Evolutionary conservation across 139 green algal species (phyloP), one percentile per base, ranked within the genome.

Genomic region (Closterium sp.): DNA sequence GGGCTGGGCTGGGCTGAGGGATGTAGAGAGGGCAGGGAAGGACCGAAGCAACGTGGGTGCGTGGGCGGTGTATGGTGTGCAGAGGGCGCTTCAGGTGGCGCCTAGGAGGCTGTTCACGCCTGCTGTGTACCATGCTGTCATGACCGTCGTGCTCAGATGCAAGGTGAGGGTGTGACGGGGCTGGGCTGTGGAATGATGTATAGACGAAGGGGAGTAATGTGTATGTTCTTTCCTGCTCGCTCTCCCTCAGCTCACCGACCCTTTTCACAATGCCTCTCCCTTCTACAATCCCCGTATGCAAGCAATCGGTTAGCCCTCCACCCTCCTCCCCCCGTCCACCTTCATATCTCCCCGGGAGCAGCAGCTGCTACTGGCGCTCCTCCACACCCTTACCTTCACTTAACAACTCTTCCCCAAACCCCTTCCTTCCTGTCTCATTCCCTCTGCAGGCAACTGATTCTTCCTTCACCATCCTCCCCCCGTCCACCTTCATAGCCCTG

Each of bases 311-410:
- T 5, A 4, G 5, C 85, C 85, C 7, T 88, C 85, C 27, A 5
- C 28, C 86, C 87, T 32, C 87, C n/a, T 29, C 42, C 87, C 87
- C 27, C 87, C 28, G 27, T 29, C 87, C 42, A 28, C 42, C 27
- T 32, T 32, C 87, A 28, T 73, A 28, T 4, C 87, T 89, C 30
- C 30, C 50, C 31, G 24, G 22, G 89, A 94, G 89, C 89, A 62
- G 42, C 42, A 94, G n/a, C 86, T 94, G 31, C 92, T 94, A 5
- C 92, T 94, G 89, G 32, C 85, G 9, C 91, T 50, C 30, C 84
- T 86, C 24, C 73, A n/a, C n/a, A n/a, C n/a, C n/a, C n/a, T n/a
- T n/a, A n/a, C n/a, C n/a, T n/a, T n/a, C n/a, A n/a, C n/a, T n/a
- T n/a, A n/a, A n/a, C n/a, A n/a, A n/a, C n/a, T n/a, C n/a, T n/a